Percentiles rank a stretch among this genome's conserved stretches.
These are phyloP conservation scores for Nakaseomyces kungkrabaensis DNA, from an alignment of 1,139 yeast genomes.

Conservation along the genomic window DNA sequence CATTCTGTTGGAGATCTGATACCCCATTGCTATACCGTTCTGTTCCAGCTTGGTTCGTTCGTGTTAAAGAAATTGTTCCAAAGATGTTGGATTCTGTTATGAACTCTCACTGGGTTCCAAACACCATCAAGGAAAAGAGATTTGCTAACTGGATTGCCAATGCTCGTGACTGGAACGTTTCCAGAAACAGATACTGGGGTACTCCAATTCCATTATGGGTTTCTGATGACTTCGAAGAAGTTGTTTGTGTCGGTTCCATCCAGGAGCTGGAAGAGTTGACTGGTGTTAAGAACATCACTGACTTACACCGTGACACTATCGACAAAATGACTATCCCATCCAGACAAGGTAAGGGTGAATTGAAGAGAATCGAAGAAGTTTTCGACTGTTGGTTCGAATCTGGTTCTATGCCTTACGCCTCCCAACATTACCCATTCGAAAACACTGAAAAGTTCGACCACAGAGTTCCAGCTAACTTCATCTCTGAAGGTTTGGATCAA, in stretches of 20 bases:
- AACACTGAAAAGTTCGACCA: slow-evolving; percentile 54
- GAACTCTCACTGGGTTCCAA: slow-evolving; percentile 91
- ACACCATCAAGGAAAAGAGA: slow-evolving; percentile 81
- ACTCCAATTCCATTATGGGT: slow-evolving; percentile 98
- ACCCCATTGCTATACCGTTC: slow-evolving; percentile 93
- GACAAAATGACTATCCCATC: slow-evolving; percentile 93
- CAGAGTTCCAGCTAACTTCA: slow-evolving; percentile 93
- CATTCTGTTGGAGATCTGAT: slow-evolving; percentile 99
- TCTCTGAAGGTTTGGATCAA: slow-evolving; percentile 97
- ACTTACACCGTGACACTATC: slow-evolving; percentile 86
- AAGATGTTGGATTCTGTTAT: slow-evolving; percentile 81
- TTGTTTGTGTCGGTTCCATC: slow-evolving; percentile 87
- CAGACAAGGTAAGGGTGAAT: slow-evolving; percentile 74
- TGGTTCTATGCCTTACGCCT: slow-evolving; percentile 98
- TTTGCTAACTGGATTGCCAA: slow-evolving; percentile 96
- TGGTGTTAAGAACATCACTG: slow-evolving; percentile 72
- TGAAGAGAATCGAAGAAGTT: slow-evolving; percentile 91
- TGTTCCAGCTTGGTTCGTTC: slow-evolving; percentile 98
- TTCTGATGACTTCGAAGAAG: slow-evolving; percentile 83
- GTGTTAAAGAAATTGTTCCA: slow-evolving; percentile 77
- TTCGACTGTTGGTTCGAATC: slow-evolving; percentile 99
- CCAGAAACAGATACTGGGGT: slow-evolving; percentile 99
- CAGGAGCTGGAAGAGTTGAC: slow-evolving; percentile 76
- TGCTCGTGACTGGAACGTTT: slow-evolving; percentile 98
- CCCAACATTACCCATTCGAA: slow-evolving; percentile 95